Evolutionary conservation across 1,284 basidiomycete species (phyloP).

Genomic region (Volvariella surrecta): DNA sequence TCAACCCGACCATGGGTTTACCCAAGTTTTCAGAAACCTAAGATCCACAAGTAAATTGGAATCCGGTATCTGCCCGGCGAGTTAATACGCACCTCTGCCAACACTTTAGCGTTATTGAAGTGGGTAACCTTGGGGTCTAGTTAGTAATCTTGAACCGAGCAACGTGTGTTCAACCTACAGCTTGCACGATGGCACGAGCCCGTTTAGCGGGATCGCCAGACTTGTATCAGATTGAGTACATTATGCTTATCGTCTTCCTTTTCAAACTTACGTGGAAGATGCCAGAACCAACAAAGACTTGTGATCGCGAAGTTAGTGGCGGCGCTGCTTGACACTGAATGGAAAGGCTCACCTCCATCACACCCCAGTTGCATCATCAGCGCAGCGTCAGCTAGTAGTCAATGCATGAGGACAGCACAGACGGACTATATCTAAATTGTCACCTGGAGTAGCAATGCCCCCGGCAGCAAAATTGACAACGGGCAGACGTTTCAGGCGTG

Average conservation of each 20-base stretch:
- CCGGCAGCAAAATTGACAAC: slow-evolving; percentile 97
- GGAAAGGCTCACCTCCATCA: slow-evolving; percentile 70
- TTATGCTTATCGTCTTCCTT: slow-evolving; percentile 4
- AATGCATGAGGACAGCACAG: background rate
- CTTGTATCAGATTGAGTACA: slow-evolving; percentile 25
- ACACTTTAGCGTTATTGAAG: slow-evolving; percentile 85
- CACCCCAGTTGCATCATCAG: slow-evolving; percentile 99
- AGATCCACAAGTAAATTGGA: slow-evolving; percentile 14
- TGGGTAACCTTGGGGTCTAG: slow-evolving; percentile 66
- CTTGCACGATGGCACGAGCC: slow-evolving; percentile 95
- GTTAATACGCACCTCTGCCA: slow-evolving; percentile 57
- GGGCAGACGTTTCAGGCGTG: slow-evolving; percentile 86
- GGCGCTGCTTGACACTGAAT: background rate
- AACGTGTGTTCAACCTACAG: slow-evolving; percentile 38
- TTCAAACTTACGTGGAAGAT: slow-evolving; percentile 74
- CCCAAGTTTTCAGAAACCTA: slow-evolving; percentile 87
- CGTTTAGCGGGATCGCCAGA: slow-evolving; percentile 93
- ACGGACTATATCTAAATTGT: slow-evolving; percentile 10
- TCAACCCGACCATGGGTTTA: slow-evolving; percentile 89
- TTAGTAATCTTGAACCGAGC: slow-evolving; percentile 8
- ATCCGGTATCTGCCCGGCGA: background rate
- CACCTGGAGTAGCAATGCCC: slow-evolving; percentile 92
- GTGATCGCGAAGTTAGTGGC: slow-evolving; percentile 6
- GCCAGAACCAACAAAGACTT: slow-evolving; percentile 91
- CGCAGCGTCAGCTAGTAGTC: slow-evolving; percentile 77